phyloP scores from a whole-genome alignment of 352 stramenopile species.

The Pythium phragmitis region DNA sequence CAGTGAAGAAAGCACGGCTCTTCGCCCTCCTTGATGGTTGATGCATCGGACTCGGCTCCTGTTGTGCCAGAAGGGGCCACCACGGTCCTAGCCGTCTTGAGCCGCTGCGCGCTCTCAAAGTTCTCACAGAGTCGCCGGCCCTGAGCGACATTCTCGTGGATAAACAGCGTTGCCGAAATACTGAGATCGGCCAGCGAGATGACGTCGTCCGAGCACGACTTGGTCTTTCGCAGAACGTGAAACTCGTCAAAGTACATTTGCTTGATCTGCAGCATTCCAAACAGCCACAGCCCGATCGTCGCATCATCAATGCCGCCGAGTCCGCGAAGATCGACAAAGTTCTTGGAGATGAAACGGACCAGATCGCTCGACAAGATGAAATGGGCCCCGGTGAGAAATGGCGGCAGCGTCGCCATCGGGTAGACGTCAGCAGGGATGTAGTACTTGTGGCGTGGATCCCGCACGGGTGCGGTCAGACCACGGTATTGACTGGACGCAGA shows the following conservation, averaged over 20 bases:
- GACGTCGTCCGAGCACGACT: conserved; percentile 13
- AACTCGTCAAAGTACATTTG: conserved; percentile 35
- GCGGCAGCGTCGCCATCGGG: conserved; percentile 31
- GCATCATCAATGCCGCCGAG: conserved; percentile 41
- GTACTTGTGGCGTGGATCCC: conserved; percentile 38
- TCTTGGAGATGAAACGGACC: conserved; percentile 35
- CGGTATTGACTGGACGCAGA: not conserved
- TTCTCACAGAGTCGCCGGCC: not conserved
- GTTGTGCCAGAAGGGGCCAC: not conserved
- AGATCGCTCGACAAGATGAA: conserved; percentile 54
- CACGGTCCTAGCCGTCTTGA: not conserved
- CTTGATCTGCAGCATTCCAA: conserved; percentile 34
- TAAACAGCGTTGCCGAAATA: not conserved
- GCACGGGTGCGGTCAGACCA: conserved; percentile 1
- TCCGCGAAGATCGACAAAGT: conserved; percentile 21
- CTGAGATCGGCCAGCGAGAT: conserved; percentile 47
- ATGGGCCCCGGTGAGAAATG: conserved; percentile 42
- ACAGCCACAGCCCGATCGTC: conserved; percentile 45
- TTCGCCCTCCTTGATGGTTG: not conserved
- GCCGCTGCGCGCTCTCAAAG: not conserved
- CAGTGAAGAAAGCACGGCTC: not conserved
- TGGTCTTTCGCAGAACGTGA: conserved; percentile 29
- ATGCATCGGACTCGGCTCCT: not conserved
- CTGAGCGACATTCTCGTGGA: not conserved
- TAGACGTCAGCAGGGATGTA: conserved; percentile 37